Conservation (phyloP, 2,329 filamentous ascomycete genomes). For the Lojkania enalia region DNA sequence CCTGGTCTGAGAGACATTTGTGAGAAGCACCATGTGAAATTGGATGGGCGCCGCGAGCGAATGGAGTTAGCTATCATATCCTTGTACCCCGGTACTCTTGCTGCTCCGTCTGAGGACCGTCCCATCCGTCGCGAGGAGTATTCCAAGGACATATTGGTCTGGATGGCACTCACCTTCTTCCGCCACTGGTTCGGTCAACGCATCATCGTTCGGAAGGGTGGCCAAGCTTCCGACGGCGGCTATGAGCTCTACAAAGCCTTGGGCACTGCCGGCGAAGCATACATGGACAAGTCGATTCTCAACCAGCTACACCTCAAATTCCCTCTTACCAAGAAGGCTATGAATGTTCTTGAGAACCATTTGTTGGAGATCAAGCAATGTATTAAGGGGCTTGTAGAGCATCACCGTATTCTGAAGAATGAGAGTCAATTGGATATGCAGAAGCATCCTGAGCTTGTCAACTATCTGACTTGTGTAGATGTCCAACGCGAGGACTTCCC, state of each 20-base stretch:
- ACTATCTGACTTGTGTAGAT: conserved; percentile 51
- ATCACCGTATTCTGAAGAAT: conserved; percentile 44
- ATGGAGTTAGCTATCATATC: conserved; percentile 31
- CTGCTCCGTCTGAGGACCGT: conserved; percentile 26
- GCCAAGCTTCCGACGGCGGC: conserved; percentile 50
- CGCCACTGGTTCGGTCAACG: conserved; percentile 52
- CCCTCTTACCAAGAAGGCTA: conserved; percentile 49
- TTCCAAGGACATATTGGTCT: conserved; percentile 54
- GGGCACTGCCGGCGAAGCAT: conserved; percentile 46
- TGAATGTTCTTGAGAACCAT: conserved; percentile 47
- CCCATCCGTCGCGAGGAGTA: conserved; percentile 50
- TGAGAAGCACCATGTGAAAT: conserved; percentile 32
- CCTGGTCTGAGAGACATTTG: conserved; percentile 32
- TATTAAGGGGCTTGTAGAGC: conserved; percentile 46
- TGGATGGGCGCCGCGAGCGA: conserved; percentile 31
- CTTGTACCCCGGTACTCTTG: conserved; percentile 33
- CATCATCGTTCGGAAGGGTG: conserved; percentile 45
- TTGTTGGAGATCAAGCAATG: conserved; percentile 48
- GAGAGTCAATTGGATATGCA: conserved; percentile 46
- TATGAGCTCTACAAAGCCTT: conserved; percentile 51
- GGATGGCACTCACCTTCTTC: conserved; percentile 54
- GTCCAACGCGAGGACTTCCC: conserved; percentile 48
- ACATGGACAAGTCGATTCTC: conserved; percentile 47
- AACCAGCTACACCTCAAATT: conserved; percentile 47
- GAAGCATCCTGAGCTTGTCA: conserved; percentile 40